Conservation (phyloP, 345 rosid species). For the Lepidium sativum region DNA sequence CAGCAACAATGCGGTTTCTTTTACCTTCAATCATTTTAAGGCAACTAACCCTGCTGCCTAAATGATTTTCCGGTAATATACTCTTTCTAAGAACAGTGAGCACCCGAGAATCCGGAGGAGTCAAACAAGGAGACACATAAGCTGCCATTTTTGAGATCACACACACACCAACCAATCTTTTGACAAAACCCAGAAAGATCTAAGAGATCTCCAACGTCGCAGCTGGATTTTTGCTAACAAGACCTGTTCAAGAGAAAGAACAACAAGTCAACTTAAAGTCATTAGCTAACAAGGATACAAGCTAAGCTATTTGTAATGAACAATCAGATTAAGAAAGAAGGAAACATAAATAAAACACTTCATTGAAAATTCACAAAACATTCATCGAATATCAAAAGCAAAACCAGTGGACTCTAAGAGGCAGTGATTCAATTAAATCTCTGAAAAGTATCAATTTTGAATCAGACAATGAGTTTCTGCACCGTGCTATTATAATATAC, state of each 20-base stretch:
- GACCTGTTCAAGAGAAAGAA: constrained; percentile 1
- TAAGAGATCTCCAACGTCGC: not conserved
- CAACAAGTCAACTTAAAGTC: constrained; percentile 8
- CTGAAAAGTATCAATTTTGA: not conserved
- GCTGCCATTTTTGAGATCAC: constrained; percentile 41
- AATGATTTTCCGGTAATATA: constrained; percentile 32
- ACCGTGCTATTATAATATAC: not conserved
- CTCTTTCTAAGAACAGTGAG: constrained; percentile 50
- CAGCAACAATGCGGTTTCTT: constrained; percentile 18
- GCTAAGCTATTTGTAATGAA: not conserved
- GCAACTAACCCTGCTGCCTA: constrained; percentile 31
- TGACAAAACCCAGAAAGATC: not conserved
- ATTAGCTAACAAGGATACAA: not conserved
- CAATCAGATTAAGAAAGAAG: not conserved
- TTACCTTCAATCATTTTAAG: constrained; percentile 33
- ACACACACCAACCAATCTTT: not conserved
- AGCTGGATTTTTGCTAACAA: not conserved
- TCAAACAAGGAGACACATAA: constrained; percentile 40
- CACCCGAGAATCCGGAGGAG: constrained; percentile 41
- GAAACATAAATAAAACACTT: not conserved
- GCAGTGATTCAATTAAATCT: not conserved
- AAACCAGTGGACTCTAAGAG: not conserved
- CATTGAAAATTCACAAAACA: not conserved
- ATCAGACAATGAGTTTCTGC: not conserved
- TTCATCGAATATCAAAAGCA: not conserved